Base-by-base conservation (phyloP, 169 alveolate species). In the Eimeria necatrix region DNA sequence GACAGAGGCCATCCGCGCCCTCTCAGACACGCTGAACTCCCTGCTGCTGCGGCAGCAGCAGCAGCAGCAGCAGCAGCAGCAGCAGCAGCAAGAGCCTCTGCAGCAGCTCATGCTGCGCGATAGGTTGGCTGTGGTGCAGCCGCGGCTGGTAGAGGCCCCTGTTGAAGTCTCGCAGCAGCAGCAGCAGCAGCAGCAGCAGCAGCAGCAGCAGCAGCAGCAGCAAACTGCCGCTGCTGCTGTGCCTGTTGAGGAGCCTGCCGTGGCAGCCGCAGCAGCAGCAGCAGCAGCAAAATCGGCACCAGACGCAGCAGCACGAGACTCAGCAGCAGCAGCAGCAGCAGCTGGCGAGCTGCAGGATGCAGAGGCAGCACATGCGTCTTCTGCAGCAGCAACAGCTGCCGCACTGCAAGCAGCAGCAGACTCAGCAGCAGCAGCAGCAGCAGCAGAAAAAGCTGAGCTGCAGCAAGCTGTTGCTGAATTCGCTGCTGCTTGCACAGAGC, bases 1-100 rank as follows among this genome's bases (percentile, higher is more conserved):
- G 68, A 56, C 68, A 18, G 68, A 56, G 68, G 68, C 68, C 22
- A 14, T 56, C 12, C 12, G 68, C 20, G 0, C 68, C 22, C 68
- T 56, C 20, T 56, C 68, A 56, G 22, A 18, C 20, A 18, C 68
- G 68, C 68, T 56, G 68, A 10, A 56, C 20, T 56, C 68, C 20
- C 68, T 56, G 68, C 68, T 56, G 68, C 68, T 14, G 68, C 68
- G 20, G 68, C 68, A 56, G 68, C 68, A 56, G 68, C 68, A 56
- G 68, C 68, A 10, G 12, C 20, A 56, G 68, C 12, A 56, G 68
- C 68, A 14, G 68, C 68, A 56, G 22, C 12, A 56, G 68, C 68
- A 56, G 68, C 68, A 10, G 12, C 20, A 56, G 68, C 12, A 56
- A 18, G 68, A 56, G 68, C 22, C 20, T 56, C 68, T 56, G 68